Base-by-base conservation (phyloP, 1,139 yeast genomes). In the Geotrichum candidum region DNA sequence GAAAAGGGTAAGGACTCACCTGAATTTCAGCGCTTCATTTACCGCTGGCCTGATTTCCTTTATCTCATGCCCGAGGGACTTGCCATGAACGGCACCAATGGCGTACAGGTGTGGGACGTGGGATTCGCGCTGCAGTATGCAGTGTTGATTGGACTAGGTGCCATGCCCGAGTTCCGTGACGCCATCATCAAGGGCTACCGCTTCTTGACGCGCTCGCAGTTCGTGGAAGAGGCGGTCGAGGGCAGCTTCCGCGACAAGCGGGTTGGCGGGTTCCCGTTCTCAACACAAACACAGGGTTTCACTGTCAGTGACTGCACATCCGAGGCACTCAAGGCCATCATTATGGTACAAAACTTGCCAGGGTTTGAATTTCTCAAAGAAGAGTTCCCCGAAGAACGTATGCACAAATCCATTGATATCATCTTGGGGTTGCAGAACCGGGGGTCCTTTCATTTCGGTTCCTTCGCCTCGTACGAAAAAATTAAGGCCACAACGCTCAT, bases 261-360 rank as follows among this genome's bases (percentile, higher is more conserved):
- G 61, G 80, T 80, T 58, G 99, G 99, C n/a, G 96, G 90, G 0
- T 95, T 97, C 95, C 97, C 98, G 0, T 95, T 94, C 72, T 89
- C 96, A 59, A 95, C 98, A 0, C 90, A 91, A 70, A 87, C 88
- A 18, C 99, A 95, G 75, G 99, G 99, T 0, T 95, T 92, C 70
- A 88, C 96, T 0, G 99, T 95, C 1, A 86, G 96, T 69, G 99
- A 95, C 73, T 94, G 99, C 75, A 92, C 99, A 0, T 96, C 99
- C 0, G 99, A 95, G 73, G 91, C 98, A 0, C 78, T 92, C 65
- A 94, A 94, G 72, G 97, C 99, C 0, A 88, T 95, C 15, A 80
- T 94, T 6, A 91, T 94, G 97, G 96, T 92, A 1, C 85, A 85
- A 72, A 84, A 88, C 59, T 84, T 88, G 58, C 82, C 84, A 0